Percentiles rank a stretch among this genome's conserved stretches.
Conservation (phyloP, 768 basidiomycete species). For the Mycena haematopus region DNA sequence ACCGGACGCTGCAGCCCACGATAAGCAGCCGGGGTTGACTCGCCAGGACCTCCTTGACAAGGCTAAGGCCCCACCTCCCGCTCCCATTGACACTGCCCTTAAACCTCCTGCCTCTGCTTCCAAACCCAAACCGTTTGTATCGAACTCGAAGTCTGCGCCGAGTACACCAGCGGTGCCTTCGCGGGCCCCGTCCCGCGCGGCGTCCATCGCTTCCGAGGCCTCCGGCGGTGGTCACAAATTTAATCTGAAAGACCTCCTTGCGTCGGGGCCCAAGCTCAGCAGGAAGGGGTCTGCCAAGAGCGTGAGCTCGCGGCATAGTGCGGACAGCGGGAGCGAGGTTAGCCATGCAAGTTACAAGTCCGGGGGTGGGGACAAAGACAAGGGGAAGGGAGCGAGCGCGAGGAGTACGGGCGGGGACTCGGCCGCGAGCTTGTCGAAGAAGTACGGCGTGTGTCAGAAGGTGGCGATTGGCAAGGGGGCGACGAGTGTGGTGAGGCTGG, state of each 20-base stretch:
- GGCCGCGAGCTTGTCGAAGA: conserved; percentile 60
- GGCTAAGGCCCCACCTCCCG: not conserved
- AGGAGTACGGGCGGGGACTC: conserved; percentile 53
- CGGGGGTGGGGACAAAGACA: conserved; percentile 13
- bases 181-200: conserved; percentile 29
- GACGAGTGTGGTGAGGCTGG: conserved; percentile 94
- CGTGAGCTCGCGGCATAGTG: conserved; percentile 39
- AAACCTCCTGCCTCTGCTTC: not conserved
- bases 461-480: conserved; percentile 94
- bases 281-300: conserved; percentile 68
- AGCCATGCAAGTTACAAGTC: not conserved
- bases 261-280: conserved; percentile 73
- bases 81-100: not conserved
- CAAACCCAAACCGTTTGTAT: not conserved
- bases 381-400: conserved; percentile 33
- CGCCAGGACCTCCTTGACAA: conserved; percentile 22
- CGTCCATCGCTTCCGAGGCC: conserved; percentile 55
- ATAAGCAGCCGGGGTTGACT: conserved; percentile 28
- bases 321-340: conserved; percentile 49
- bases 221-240: conserved; percentile 63
- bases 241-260: conserved; percentile 82
- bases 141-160: not conserved
- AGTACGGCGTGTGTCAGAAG: conserved; percentile 97
- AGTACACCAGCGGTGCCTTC: conserved; percentile 8
- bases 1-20: conserved; percentile 20